A percentile compares a stretch with the other conserved stretches of the same genome.
These are phyloP conservation scores for Nicotiana tabacum DNA, from an alignment of 257 asterid genomes.

Conservation along the genomic window DNA sequence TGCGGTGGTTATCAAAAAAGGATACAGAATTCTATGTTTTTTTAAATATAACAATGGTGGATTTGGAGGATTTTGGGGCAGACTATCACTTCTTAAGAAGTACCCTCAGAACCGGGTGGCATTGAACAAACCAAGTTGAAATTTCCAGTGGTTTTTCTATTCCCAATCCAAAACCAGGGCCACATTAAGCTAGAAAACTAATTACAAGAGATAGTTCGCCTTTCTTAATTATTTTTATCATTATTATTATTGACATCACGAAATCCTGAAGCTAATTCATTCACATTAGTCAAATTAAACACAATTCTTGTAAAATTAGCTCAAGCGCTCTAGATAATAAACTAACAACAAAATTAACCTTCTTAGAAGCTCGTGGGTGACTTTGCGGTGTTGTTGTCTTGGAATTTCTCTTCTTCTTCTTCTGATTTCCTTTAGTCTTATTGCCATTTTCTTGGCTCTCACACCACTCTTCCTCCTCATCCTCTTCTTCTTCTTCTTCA, in stretches of 20 bases:
- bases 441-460: slow-evolving; percentile 18
- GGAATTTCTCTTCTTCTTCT: slow-evolving; percentile 29
- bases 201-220: neutral
- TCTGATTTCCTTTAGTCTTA: slow-evolving; percentile 29
- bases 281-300: neutral
- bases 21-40: neutral
- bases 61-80: neutral
- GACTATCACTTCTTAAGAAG: neutral
- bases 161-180: neutral
- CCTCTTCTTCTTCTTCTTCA: slow-evolving; percentile 16
- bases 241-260: neutral
- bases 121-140: neutral
- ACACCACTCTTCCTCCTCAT: slow-evolving; percentile 45
- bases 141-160: neutral
- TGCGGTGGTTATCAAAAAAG: neutral
- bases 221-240: neutral
- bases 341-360: slow-evolving; percentile 30
- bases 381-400: slow-evolving; percentile 28
- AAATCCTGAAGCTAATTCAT: neutral
- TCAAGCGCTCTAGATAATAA: neutral
- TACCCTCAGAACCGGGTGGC: neutral
- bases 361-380: slow-evolving; percentile 32
- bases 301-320: neutral
- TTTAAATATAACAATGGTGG: neutral
- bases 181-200: neutral